Evolutionary conservation across 441 rosid species (phyloP), one percentile per base, ranked within the genome.

Genomic region (Eutrema salsugineum): DNA sequence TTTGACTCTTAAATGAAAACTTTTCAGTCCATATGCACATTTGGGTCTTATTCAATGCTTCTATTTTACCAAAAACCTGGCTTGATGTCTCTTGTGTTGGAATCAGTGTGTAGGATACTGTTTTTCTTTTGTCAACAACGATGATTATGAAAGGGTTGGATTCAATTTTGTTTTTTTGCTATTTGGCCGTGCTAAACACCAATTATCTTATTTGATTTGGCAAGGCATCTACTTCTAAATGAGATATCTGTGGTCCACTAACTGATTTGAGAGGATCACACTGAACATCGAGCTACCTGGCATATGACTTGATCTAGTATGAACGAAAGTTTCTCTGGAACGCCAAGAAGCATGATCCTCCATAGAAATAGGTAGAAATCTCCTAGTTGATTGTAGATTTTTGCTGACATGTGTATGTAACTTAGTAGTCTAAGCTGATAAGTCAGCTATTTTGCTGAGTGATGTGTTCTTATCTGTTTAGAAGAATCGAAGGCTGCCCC

Each of bases 331-430:
- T 75, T 69, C 15, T 8, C 53, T 75, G 75, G 70, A 54, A 68
- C 70, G 60, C 66, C 75, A 42, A 47, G 71, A 61, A 69, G 71
- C 79, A 57, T 76, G 71, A 55, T 27, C 70, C 47, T 70, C 75
- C 61, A 69, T 70, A 76, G 76, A 57, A 57, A 70, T 76, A 76
- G 76, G 75, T 76, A 69, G 79, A 55, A 11, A 30, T 70, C 44
- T 70, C 51, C 46, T 47, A 63, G 72, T 17, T 76, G 61, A 9
- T 47, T 56, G 58, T 75, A 75, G 69, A 22, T 42, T 15, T 57
- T 48, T 43, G 22, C 44, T 62, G 44, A 42, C 73, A 15, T 58
- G 49, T 38, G 35, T 56, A 9, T 64, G 47, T n/a, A 35, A 47
- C 14, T 47, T 2, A 10, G 49, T 20, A 39, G 60, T 49, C 66